phyloP scores from a whole-genome alignment of 495 filamentous ascomycete genomes.

The Hypoxylon intermedium region DNA sequence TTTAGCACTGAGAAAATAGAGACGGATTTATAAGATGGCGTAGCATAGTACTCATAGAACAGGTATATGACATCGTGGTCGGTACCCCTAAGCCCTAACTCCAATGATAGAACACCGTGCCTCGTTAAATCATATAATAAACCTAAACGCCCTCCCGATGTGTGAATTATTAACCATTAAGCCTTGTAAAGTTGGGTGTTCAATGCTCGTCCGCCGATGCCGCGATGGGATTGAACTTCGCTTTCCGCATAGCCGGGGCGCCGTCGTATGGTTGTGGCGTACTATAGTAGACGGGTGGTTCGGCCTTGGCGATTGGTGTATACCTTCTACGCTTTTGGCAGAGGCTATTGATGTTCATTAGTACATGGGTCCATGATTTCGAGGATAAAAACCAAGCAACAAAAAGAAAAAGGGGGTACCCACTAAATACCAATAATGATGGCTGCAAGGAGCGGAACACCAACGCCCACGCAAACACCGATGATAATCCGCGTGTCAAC shows the following conservation, averaged over 20 bases:
- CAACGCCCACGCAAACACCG: constrained; percentile 53
- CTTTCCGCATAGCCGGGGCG: background rate
- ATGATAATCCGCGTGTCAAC: constrained; percentile 51
- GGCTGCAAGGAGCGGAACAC: constrained; percentile 47
- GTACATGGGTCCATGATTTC: background rate
- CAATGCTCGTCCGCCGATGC: background rate
- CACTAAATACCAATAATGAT: constrained; percentile 46
- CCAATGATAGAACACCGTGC: no score
- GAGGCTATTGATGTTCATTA: constrained; percentile 19
- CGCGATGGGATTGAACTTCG: constrained; percentile 1
- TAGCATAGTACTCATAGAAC: no score
- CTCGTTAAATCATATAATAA: background rate
- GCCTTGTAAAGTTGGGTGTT: background rate
- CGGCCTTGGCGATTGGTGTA: constrained; percentile 3
- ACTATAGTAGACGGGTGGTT: constrained; percentile 14
- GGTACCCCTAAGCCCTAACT: no score
- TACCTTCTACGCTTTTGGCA: constrained; percentile 28
- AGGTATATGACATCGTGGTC: no score
- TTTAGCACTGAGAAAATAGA: background rate
- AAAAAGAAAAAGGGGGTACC: constrained; percentile 27
- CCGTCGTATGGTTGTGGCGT: constrained; percentile 10
- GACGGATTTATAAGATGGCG: no score
- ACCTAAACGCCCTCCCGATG: background rate
- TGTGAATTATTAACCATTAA: background rate
- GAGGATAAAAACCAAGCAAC: background rate